These are phyloP conservation scores for Pyrus pyrifolia DNA, from an alignment of 306 rosid species.

Conservation along the genomic window DNA sequence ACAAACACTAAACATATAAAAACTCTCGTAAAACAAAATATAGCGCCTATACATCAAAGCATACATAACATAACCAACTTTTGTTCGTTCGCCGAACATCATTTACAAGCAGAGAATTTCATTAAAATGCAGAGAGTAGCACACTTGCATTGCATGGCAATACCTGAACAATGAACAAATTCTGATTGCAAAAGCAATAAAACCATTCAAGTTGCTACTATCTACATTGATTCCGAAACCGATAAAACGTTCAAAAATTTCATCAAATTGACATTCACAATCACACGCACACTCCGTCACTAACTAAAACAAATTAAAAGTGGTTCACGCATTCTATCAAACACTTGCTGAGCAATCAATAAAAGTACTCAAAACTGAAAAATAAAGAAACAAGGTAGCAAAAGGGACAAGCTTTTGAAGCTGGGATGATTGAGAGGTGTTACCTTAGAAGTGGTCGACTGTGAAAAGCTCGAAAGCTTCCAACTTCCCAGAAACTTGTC, in stretches of 20 bases:
- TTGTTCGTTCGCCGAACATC: neutral
- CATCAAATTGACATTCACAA: neutral
- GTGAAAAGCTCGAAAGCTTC: neutral
- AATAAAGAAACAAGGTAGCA: neutral
- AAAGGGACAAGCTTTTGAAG: neutral
- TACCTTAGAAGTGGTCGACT: neutral
- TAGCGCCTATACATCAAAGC: neutral
- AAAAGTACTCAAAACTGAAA: neutral
- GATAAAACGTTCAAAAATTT: neutral
- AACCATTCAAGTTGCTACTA: neutral
- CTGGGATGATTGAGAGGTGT: neutral
- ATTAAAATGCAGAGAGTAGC: neutral
- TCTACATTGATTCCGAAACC: neutral
- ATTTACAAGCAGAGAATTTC: neutral
- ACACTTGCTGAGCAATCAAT: neutral
- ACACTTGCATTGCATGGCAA: neutral
- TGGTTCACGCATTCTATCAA: neutral
- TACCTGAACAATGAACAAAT: neutral
- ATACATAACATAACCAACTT: neutral
- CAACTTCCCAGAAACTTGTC: neutral
- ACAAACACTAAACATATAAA: neutral
- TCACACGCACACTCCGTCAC: neutral
- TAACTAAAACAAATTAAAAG: neutral
- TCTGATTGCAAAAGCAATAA: neutral
- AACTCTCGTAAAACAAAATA: neutral